Conservation (phyloP, 2,329 filamentous ascomycete species). For the Mariannaea sp. region DNA sequence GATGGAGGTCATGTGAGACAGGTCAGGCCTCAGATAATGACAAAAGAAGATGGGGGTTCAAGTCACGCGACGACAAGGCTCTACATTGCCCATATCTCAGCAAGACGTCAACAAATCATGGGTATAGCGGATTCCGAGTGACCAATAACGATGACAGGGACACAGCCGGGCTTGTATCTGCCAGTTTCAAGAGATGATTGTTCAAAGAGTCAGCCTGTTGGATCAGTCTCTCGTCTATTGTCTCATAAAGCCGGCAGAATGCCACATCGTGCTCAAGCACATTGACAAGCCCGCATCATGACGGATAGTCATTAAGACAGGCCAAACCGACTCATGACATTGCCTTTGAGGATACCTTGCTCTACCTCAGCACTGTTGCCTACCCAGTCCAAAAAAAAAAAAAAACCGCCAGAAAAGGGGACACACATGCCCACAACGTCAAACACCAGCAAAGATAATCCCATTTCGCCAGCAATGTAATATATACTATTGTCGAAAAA, state of each 20-base stretch:
- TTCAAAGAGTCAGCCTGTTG: constrained; percentile 26
- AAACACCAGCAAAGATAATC: constrained; percentile 2
- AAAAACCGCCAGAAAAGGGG: too few species aligned
- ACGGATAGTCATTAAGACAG: constrained; percentile 14
- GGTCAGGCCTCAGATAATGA: constrained; percentile 10
- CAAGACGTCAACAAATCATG: constrained; percentile 11
- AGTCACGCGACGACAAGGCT: constrained; percentile 15
- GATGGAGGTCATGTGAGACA: constrained; percentile 17
- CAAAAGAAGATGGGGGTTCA: constrained; percentile 7
- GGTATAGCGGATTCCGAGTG: constrained; percentile 11
- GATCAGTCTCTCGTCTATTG: constrained; percentile 28
- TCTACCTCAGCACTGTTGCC: constrained; percentile 6
- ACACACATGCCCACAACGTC: too few species aligned
- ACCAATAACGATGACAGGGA: constrained; percentile 15
- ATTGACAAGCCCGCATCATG: constrained; percentile 16
- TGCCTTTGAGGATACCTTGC: constrained; percentile 11
- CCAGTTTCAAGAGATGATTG: constrained; percentile 24
- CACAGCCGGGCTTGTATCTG: not conserved
- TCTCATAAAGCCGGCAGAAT: constrained; percentile 16
- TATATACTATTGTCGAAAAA: not conserved
- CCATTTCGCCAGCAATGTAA: constrained; percentile 1
- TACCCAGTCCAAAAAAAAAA: constrained; percentile 14
- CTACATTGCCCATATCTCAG: constrained; percentile 5
- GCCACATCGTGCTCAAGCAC: constrained; percentile 20
- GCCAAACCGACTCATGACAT: constrained; percentile 11